Conservation (phyloP, 2,329 filamentous ascomycete genomes). For the Beauveria pseudobassiana region DNA sequence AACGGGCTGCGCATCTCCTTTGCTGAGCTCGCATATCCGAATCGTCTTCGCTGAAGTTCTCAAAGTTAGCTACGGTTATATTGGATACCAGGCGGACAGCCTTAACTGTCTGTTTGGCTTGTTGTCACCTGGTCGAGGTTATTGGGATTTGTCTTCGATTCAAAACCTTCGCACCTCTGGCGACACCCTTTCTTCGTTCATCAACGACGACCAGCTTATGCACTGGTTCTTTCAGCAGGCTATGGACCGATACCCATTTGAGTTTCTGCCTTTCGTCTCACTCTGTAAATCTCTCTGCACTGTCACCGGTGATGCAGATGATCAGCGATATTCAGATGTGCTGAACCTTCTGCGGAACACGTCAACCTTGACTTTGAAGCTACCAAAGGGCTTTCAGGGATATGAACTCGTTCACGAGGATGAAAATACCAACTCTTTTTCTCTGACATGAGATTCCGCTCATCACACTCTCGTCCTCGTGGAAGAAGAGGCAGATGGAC, state of each 20-base stretch:
- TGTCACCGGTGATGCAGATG: conserved; percentile 22
- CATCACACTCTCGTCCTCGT: conserved; percentile 43
- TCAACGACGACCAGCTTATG: conserved; percentile 40
- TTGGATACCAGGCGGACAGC: conserved; percentile 67
- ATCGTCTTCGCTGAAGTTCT: conserved; percentile 62
- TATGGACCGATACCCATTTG: conserved; percentile 74
- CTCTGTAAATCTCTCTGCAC: conserved; percentile 57
- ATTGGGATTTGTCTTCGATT: conserved; percentile 43
- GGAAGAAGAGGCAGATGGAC: conserved; percentile 35
- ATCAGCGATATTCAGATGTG: conserved; percentile 42
- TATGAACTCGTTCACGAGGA: conserved; percentile 80
- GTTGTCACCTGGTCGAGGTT: conserved; percentile 46
- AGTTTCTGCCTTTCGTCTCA: conserved; percentile 70
- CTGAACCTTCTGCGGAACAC: conserved; percentile 61
- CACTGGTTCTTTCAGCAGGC: conserved; percentile 58
- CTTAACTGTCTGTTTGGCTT: conserved; percentile 59
- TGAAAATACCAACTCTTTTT: conserved; percentile 73
- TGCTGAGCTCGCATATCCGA: conserved; percentile 57
- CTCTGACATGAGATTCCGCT: conserved; percentile 59
- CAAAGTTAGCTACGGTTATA: conserved; percentile 55
- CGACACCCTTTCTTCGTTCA: conserved; percentile 27
- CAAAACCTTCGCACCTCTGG: conserved; percentile 25
- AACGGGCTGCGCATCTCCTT: conserved; percentile 40
- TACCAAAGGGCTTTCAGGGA: conserved; percentile 63
- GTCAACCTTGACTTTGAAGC: conserved; percentile 66